Evolutionary conservation across 2,329 filamentous ascomycete species (phyloP).

Genomic region (Arthrobotrys entomopaga): DNA sequence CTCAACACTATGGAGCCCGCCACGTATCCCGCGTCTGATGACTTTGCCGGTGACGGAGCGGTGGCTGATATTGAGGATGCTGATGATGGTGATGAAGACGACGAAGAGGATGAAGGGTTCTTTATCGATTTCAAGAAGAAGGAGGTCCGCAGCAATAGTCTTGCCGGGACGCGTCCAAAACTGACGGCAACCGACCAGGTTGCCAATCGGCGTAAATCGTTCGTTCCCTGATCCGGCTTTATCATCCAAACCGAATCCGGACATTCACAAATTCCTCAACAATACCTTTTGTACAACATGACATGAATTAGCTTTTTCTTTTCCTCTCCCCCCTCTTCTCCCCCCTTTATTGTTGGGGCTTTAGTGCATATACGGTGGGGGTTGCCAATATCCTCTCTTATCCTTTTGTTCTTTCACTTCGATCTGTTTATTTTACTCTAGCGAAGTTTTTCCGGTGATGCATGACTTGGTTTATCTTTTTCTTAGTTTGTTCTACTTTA

Average conservation of each 20-base stretch:
- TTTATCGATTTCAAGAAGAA: slow-evolving; percentile 55
- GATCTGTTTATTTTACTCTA: slow-evolving; percentile 30
- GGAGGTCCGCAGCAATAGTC: slow-evolving; percentile 48
- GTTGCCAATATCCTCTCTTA: slow-evolving; percentile 39
- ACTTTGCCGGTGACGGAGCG: slow-evolving; percentile 51
- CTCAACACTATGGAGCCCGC: slow-evolving; percentile 46
- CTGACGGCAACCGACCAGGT: slow-evolving; percentile 29
- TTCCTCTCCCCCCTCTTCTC: background rate
- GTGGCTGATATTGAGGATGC: slow-evolving; percentile 56
- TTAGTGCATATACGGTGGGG: slow-evolving; percentile 56
- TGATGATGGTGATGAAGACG: slow-evolving; percentile 54
- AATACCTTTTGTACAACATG: slow-evolving; percentile 49
- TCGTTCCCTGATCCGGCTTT: slow-evolving; percentile 45
- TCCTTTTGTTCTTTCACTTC: slow-evolving; percentile 42
- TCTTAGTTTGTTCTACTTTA: slow-evolving; percentile 39
- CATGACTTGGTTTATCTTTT: slow-evolving; percentile 35
- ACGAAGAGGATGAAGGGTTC: slow-evolving; percentile 57
- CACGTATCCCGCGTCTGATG: slow-evolving; percentile 25
- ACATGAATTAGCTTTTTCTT: background rate
- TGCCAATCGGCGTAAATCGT: slow-evolving; percentile 39
- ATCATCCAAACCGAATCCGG: slow-evolving; percentile 21
- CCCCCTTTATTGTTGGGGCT: slow-evolving; percentile 44
- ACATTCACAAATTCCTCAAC: slow-evolving; percentile 2
- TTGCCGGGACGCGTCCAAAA: slow-evolving; percentile 34
- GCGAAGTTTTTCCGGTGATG: slow-evolving; percentile 11